Evolutionary conservation across 225 moss, liverwort and hornwort species (phyloP).

Genomic region (Pseudoscleropodium purum): DNA sequence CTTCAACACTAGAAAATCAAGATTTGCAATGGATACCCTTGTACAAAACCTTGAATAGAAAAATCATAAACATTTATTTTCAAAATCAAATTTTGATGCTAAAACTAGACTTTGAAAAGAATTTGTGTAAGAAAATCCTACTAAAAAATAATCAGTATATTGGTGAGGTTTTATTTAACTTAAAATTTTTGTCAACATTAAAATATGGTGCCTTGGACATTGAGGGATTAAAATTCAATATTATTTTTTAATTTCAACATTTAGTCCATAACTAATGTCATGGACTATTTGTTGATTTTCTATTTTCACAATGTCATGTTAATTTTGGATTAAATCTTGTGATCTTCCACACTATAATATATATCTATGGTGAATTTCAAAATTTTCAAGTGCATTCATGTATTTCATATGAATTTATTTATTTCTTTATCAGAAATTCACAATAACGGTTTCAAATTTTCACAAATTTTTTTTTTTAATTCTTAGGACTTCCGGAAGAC

Average conservation of each 20-base stretch:
- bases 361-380: not conserved
- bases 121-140: no score
- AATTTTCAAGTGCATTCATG: not conserved
- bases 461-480: not conserved
- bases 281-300: accelerated
- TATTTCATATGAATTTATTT: not conserved
- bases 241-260: not conserved
- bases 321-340: not conserved
- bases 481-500: accelerated
- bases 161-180: not conserved
- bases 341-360: not conserved
- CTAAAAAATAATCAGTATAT: no score
- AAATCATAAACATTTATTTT: not conserved
- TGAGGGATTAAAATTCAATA: not conserved
- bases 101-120: not conserved
- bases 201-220: not conserved
- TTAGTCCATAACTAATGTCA: accelerated
- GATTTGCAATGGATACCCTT: not conserved
- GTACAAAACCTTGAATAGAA: not conserved
- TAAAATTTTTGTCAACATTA: not conserved
- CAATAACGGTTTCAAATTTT: not conserved
- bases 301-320: not conserved
- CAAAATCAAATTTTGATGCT: not conserved
- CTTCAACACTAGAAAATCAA: not conserved
- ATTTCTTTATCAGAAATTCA: not conserved